Conservation (phyloP, 2,329 filamentous ascomycete genomes). For the Geosmithia morbida region DNA sequence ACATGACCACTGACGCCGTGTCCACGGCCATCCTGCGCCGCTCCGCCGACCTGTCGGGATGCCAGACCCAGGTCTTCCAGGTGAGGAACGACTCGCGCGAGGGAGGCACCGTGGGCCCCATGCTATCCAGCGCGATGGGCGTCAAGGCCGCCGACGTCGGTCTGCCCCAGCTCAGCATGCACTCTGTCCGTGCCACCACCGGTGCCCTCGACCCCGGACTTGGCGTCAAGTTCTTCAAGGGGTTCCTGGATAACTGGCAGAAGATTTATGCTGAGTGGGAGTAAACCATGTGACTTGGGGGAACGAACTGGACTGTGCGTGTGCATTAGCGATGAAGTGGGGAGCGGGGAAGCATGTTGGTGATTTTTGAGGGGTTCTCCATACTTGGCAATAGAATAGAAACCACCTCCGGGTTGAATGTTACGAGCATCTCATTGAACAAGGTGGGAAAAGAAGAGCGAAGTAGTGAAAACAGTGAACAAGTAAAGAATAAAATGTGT, state of each 20-base stretch:
- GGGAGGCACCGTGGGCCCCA: constrained; percentile 91
- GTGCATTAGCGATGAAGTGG: too few relatives aligned
- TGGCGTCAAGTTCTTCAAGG: constrained; percentile 78
- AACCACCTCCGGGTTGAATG: too few relatives aligned
- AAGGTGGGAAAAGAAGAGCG: too few relatives aligned
- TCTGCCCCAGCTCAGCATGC: constrained; percentile 87
- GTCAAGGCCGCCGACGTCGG: constrained; percentile 77
- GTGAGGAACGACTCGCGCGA: constrained; percentile 84
- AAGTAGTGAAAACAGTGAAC: too few relatives aligned
- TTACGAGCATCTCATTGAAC: too few relatives aligned
- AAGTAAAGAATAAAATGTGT: too few relatives aligned
- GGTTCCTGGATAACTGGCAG: constrained; percentile 78
- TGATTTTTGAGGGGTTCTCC: background rate
- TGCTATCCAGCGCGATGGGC: constrained; percentile 68
- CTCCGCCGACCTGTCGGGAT: constrained; percentile 59
- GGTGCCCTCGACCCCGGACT: constrained; percentile 75
- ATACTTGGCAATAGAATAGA: too few relatives aligned
- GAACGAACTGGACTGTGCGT: background rate
- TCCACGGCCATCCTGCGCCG: constrained; percentile 69
- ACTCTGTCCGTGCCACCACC: constrained; percentile 79
- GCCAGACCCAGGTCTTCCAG: constrained; percentile 75
- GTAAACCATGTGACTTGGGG: background rate
- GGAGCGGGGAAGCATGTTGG: background rate
- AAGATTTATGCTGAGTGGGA: constrained; percentile 70
- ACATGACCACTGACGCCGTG: constrained; percentile 90